Percentiles rank a stretch among this genome's conserved stretches.
Conservation (phyloP, 345 rosid species). For the Rhizophora apiculata region DNA sequence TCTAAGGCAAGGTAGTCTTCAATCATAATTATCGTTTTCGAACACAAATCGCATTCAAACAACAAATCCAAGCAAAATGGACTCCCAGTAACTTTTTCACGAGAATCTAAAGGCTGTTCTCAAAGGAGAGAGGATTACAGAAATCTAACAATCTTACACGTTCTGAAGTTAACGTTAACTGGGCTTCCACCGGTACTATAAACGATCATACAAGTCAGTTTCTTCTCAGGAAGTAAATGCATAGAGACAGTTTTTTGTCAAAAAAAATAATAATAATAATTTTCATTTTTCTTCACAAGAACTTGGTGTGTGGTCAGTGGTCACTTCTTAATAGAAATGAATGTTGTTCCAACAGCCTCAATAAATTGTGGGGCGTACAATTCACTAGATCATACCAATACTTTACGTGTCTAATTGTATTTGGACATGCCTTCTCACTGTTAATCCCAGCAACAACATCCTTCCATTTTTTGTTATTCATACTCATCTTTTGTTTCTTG, state of each 20-base stretch:
- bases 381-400: too few species aligned
- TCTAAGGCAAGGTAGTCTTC: too few species aligned
- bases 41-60: background rate
- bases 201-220: background rate
- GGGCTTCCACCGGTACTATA: background rate
- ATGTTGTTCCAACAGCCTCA: too few species aligned
- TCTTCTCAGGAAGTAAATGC: background rate
- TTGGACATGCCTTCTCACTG: too few species aligned
- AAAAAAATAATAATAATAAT: too few species aligned
- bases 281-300: background rate
- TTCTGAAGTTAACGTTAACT: conserved; percentile 3
- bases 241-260: background rate
- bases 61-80: conserved; percentile 9
- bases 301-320: too few species aligned
- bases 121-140: conserved; percentile 13
- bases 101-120: conserved; percentile 10
- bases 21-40: too few species aligned
- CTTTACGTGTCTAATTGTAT: too few species aligned
- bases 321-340: too few species aligned
- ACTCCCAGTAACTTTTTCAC: conserved; percentile 15
- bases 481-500: too few species aligned
- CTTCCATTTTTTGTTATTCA: background rate
- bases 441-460: too few species aligned
- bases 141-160: conserved; percentile 17
- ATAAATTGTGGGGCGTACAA: too few species aligned